These are phyloP conservation scores for Massarina eburnea DNA, from an alignment of 2,329 filamentous ascomycete genomes.

Conservation along the genomic window DNA sequence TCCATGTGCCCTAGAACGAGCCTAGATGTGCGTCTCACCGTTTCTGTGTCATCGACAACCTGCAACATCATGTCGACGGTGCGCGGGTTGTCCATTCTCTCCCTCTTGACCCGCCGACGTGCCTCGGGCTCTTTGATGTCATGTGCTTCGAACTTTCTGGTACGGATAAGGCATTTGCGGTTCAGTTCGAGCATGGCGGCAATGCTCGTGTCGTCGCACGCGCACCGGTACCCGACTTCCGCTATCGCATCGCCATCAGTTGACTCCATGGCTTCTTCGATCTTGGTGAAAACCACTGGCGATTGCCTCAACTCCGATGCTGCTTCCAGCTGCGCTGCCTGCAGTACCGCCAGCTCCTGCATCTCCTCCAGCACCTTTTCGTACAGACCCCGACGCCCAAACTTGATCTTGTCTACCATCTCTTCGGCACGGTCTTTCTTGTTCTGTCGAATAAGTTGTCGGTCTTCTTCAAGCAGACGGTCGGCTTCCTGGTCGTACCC, in stretches of 20 bases:
- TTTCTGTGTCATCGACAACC: constrained; percentile 9
- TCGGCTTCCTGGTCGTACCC: constrained; percentile 4
- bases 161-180: constrained; percentile 5
- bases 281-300: background rate
- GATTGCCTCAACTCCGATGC: background rate
- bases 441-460: background rate
- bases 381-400: constrained; percentile 7
- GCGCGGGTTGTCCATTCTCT: constrained; percentile 10
- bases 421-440: background rate
- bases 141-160: constrained; percentile 14
- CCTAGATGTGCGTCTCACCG: constrained; percentile 4
- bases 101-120: constrained; percentile 6
- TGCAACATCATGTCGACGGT: constrained; percentile 17
- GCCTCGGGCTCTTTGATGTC: constrained; percentile 8
- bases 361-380: constrained; percentile 9
- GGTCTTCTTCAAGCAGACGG: constrained; percentile 6
- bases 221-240: background rate
- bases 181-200: constrained; percentile 6
- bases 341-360: constrained; percentile 14
- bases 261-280: background rate
- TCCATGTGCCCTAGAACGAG: constrained; percentile 8
- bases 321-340: constrained; percentile 16
- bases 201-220: background rate
- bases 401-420: constrained; percentile 10
- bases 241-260: background rate